These are phyloP conservation scores for Arctium minus DNA, from an alignment of 129 eudicot species.

Conservation along the genomic window DNA sequence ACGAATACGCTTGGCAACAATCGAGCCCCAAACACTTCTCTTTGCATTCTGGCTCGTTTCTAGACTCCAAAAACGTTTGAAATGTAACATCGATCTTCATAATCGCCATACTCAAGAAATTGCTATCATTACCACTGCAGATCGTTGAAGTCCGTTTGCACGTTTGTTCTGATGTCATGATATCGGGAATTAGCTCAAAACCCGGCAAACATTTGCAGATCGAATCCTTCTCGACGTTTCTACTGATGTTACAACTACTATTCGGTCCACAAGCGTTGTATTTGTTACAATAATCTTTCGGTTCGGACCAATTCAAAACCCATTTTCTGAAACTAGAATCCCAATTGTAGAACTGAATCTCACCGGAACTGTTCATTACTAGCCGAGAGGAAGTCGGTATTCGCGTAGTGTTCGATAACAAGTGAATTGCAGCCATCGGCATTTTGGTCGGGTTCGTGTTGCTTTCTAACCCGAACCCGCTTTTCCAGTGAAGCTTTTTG, in stretches of 20 bases:
- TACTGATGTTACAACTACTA: constrained; percentile 27
- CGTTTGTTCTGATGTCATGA: not conserved
- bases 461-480: constrained; percentile 32
- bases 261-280: constrained; percentile 41
- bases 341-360: constrained; percentile 34
- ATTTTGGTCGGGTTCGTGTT: constrained; percentile 28
- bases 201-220: constrained; percentile 51
- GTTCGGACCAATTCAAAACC: constrained; percentile 37
- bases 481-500: constrained; percentile 34
- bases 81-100: constrained; percentile 38
- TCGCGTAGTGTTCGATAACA: constrained; percentile 19
- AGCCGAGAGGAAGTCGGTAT: constrained; percentile 15
- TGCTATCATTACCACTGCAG: constrained; percentile 30
- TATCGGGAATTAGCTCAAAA: constrained; percentile 25
- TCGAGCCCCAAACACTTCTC: constrained; percentile 37
- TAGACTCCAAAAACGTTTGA: constrained; percentile 30
- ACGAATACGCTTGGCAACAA: constrained; percentile 43
- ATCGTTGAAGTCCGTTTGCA: constrained; percentile 31
- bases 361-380: constrained; percentile 35
- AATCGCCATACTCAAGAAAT: constrained; percentile 20
- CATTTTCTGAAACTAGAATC: constrained; percentile 10
- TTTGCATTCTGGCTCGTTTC: constrained; percentile 27
- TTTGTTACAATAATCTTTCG: constrained; percentile 24
- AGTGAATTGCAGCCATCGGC: constrained; percentile 19
- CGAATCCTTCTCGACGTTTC: not conserved